Base-by-base conservation (phyloP, 1,139 yeast genomes). In the Pichia cactophila region DNA sequence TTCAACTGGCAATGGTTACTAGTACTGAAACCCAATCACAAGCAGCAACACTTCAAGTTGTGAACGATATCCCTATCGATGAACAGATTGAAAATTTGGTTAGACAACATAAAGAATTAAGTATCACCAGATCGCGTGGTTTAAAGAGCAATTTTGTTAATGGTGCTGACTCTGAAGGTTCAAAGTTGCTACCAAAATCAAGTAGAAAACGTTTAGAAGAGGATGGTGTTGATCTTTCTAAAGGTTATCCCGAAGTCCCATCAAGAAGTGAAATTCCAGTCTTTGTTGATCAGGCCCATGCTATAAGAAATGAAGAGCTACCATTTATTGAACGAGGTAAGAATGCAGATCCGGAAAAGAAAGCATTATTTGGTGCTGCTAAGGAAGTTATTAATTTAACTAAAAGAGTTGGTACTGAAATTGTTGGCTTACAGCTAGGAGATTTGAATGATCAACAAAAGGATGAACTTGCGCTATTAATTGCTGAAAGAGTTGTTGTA, bases 361-460 rank as follows among this genome's bases (percentile, higher is more conserved):
- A 72, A 60, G 76, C 78, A 1, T 61, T 77, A 45, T 69, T 77
- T 47, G 70, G 73, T 20, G 80, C 79, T 46, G 81, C 78, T 16
- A 68, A 63, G 48, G 75, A 74, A 57, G 77, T 77, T 17, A 69
- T 57, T 40, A 54, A 77, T 51, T 65, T 75, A 55, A 74, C 80
- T 44, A 73, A 71, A 51, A 71, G 73, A 52, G 64, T 76, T 52
- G 83, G 83, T 51, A 76, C 81, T n/a, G 81, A 77, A 58, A 69
- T 79, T 58, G 73, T 74, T 46, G 81, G 81, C 2, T 61, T 78
- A 48, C 81, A 78, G 61, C 64, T 78, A 49, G 62, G 65, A 17
- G 78, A 76, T 35, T 69, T 78, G 54, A 68, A 60, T 49, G 76
- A 76, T 55, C 61, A 77, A 57, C 83, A 77, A 56, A 71, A 69